Evolutionary conservation across 2,329 filamentous ascomycete species (phyloP).

Genomic region (Pseudogymnoascus sp.): DNA sequence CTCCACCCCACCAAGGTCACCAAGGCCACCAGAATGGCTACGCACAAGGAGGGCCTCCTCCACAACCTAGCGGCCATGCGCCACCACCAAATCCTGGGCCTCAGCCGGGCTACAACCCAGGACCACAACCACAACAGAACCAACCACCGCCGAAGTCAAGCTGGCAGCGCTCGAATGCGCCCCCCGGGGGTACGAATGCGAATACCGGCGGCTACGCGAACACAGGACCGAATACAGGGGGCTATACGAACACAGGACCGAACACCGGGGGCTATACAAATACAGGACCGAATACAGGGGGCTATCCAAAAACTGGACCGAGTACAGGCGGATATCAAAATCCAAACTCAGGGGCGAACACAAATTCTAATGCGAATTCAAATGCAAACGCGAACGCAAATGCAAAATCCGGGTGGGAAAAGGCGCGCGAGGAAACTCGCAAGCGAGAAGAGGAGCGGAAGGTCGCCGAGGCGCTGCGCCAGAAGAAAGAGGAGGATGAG

Average conservation of each 20-base stretch:
- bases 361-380: neutral
- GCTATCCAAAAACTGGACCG: neutral
- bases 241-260: constrained; percentile 14
- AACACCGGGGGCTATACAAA: constrained; percentile 11
- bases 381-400: constrained; percentile 8
- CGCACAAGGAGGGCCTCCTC: constrained; percentile 21
- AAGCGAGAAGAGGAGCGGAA: constrained; percentile 61
- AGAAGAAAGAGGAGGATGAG: constrained; percentile 45
- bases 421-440: constrained; percentile 58
- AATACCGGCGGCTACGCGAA: neutral
- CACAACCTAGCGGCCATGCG: constrained; percentile 26
- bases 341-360: constrained; percentile 3
- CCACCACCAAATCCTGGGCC: constrained; percentile 29
- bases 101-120: constrained; percentile 25
- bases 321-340: constrained; percentile 1
- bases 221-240: constrained; percentile 17
- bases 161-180: neutral
- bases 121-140: constrained; percentile 21
- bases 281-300: constrained; percentile 3
- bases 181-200: neutral
- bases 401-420: constrained; percentile 54
- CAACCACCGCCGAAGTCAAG: constrained; percentile 9
- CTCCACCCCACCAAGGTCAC: constrained; percentile 13
- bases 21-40: constrained; percentile 19
- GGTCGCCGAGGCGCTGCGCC: constrained; percentile 51